Conservation (phyloP, 1,139 yeast genomes). For the Hyphopichia pseudoburtonii region DNA sequence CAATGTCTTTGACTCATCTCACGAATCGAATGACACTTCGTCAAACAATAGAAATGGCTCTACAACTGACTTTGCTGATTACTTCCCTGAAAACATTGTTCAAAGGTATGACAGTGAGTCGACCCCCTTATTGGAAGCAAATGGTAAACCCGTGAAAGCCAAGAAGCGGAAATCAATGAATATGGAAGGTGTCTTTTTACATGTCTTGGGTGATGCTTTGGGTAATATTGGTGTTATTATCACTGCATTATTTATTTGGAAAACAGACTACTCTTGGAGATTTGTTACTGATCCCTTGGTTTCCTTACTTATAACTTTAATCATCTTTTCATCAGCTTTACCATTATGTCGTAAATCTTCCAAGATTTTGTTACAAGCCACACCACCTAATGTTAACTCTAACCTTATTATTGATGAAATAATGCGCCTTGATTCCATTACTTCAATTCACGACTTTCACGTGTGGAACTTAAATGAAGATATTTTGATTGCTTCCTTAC, state of each 20-base stretch:
- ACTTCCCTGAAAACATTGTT: slow-evolving; percentile 41
- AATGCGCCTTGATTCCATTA: slow-evolving; percentile 64
- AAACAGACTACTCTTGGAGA: slow-evolving; percentile 85
- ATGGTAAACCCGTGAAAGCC: slow-evolving; percentile 14
- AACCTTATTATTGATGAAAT: slow-evolving; percentile 72
- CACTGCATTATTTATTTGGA: slow-evolving; percentile 92
- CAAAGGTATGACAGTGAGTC: slow-evolving; percentile 30
- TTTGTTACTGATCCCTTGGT: slow-evolving; percentile 83
- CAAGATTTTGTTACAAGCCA: slow-evolving; percentile 86
- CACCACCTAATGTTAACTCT: slow-evolving; percentile 80
- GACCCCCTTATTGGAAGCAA: slow-evolving; percentile 27
- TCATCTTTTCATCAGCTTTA: slow-evolving; percentile 86
- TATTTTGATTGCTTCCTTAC: slow-evolving; percentile 83
- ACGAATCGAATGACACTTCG: not conserved
- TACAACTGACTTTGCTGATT: slow-evolving; percentile 29
- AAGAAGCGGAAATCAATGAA: slow-evolving; percentile 65
- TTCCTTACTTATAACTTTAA: slow-evolving; percentile 80
- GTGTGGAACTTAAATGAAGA: slow-evolving; percentile 95
- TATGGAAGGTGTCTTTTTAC: slow-evolving; percentile 96
- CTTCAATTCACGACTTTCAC: slow-evolving; percentile 91
- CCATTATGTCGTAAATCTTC: slow-evolving; percentile 89
- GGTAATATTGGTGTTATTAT: slow-evolving; percentile 93
- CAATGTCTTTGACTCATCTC: not conserved
- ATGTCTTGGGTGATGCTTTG: slow-evolving; percentile 92
- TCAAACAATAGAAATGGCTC: slow-evolving; percentile 16